Base-by-base conservation (phyloP, 2,329 filamentous ascomycete species). In the Amesomyces nigricolor region DNA sequence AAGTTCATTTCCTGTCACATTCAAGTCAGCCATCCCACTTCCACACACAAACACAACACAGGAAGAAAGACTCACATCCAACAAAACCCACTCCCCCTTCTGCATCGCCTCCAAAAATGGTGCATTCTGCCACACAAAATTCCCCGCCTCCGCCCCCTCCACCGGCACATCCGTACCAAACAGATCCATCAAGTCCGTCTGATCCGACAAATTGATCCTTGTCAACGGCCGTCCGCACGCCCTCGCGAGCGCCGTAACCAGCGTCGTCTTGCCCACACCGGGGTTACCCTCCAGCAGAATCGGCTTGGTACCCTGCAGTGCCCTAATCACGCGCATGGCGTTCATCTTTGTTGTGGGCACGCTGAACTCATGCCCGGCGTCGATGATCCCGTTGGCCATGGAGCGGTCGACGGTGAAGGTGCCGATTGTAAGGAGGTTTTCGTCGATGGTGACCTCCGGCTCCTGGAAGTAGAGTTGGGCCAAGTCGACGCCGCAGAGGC, bases 31-130 rank as follows among this genome's bases (percentile, higher is more conserved):
- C 14, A 49, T 35, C 9, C 32, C 16, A 13, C 3, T 2, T 14
- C 13, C 29, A 35, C 2, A 14, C 35, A 6, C 9, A 40, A 51
- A 47, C 16, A 16, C n/a, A n/a, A n/a, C n/a, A n/a, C n/a, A n/a
- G n/a, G n/a, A n/a, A n/a, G n/a, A n/a, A 22, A 8, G 22, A 61
- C 60, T 60, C 46, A 63, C 59, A 66, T 99, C 94, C 0, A 99
- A 79, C 29, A 99, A 76, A 10, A 99, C 94, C 94, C 94, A 99
- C 64, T 95, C 89, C 29, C 94, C 94, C 56, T 83, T 88, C 68
- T 97, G 94, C 92, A 99, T 97, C 0, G 94, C 94, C 67, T 90
- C 88, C 17, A 99, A 75, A 68, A 99, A 97, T 0, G 94, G 91
- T 0, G 92, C 94, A 69, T 99, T 92, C 63, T 91, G 83, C 94